Evolutionary conservation across 345 rosid species (phyloP), one percentile per base, ranked within the genome.

Genomic region (Balakata baccata): DNA sequence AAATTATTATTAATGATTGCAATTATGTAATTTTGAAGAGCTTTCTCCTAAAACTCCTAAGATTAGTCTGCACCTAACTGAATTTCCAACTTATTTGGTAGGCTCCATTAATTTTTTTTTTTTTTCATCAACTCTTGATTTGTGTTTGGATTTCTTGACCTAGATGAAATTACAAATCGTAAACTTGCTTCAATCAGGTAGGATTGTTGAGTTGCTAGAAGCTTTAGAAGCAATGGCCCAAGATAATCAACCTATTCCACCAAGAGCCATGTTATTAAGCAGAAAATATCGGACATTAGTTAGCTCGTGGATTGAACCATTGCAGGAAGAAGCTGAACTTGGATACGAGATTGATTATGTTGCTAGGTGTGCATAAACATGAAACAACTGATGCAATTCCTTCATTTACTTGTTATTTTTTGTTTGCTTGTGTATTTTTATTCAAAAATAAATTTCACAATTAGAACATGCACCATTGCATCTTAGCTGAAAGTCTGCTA

Each of bases 241-340:
- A 85, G 95, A 94, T 84, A 85, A 83, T 76, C 95, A 88, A 85
- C 86, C 88, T 52, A 89, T 94, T 76, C 94, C 98, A 73, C 87
- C 92, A 54, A 83, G 97, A 81, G 97, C 95, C 75, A 94, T 90
- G 98, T 89, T 92, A 73, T 80, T 92, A 83, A 92, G 91, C 86
- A 89, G 91, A 88, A 94, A 92, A 78, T 94, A 94, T 74, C 90
- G 97, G 38, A 88, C 98, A 52, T 74, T 92, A 77, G 97, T 90
- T 81, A 94, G 98, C 87, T 94, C 97, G 3, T 94, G 98, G 98
- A 94, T 94, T 64, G 97, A 94, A 80, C 98, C 98, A 77, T 82
- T 92, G 69, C 93, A 90, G 84, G 97, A 92, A 81, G 98, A 94
- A 86, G 98, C 97, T 81, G 95, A 92, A 76, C 97, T 87, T 75